Conservation (phyloP, 2,329 filamentous ascomycete genomes). For the Tricladium varicosporioides region DNA sequence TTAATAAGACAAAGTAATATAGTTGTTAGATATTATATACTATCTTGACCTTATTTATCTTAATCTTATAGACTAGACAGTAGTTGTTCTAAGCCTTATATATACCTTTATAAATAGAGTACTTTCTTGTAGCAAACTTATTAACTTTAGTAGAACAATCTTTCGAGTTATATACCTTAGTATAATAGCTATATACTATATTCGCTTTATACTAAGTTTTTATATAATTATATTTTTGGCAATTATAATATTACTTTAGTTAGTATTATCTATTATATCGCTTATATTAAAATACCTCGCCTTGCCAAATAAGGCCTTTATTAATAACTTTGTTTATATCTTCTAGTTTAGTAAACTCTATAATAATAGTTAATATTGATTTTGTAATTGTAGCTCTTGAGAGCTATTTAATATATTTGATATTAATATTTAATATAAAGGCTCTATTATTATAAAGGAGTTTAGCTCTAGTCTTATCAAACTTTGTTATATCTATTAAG, state of each 20-base stretch:
- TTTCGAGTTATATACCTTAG: slow-evolving; percentile 12
- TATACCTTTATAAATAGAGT: slow-evolving; percentile 27
- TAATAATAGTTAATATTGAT: slow-evolving; percentile 9
- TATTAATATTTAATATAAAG: slow-evolving; percentile 4
- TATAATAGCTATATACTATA: slow-evolving; percentile 17
- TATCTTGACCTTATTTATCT: slow-evolving; percentile 25
- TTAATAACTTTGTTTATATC: slow-evolving; percentile 15
- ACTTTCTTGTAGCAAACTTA: slow-evolving; percentile 5
- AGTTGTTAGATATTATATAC: slow-evolving; percentile 19
- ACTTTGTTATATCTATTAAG: background rate
- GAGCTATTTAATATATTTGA: slow-evolving; percentile 11
- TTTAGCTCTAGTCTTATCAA: background rate
- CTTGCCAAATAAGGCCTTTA: slow-evolving; percentile 13
- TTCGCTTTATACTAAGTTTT: slow-evolving; percentile 17
- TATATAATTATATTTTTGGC: slow-evolving; percentile 20
- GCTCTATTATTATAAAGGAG: slow-evolving; percentile 1
- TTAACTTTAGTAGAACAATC: slow-evolving; percentile 10
- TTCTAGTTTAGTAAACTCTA: slow-evolving; percentile 10
- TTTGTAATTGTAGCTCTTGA: slow-evolving; percentile 3
- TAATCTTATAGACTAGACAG: slow-evolving; percentile 28
- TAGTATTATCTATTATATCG: slow-evolving; percentile 15
- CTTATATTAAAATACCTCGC: slow-evolving; percentile 13
- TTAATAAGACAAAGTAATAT: too few species aligned
- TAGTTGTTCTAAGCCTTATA: slow-evolving; percentile 30
- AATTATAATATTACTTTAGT: slow-evolving; percentile 19